phyloP scores from a whole-genome alignment of 495 filamentous ascomycete species.

The Lichenothelia convexa region DNA sequence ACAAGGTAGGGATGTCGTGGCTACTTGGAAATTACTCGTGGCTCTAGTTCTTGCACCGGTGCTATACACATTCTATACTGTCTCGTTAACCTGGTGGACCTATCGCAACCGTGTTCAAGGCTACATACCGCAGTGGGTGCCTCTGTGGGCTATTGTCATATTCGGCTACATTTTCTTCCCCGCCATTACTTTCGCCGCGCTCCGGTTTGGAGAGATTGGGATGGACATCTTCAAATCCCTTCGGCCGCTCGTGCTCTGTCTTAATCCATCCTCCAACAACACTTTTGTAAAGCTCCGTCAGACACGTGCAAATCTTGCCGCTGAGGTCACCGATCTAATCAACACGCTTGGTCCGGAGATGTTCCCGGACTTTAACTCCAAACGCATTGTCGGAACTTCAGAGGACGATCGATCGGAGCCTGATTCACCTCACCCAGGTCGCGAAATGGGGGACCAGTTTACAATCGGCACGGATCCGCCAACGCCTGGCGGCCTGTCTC shows the following conservation, averaged over 20 bases:
- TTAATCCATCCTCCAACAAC: slow-evolving; percentile 71
- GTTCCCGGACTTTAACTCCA: slow-evolving; percentile 85
- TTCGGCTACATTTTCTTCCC: slow-evolving; percentile 66
- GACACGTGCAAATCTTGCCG: slow-evolving; percentile 50
- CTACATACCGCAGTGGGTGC: slow-evolving; percentile 57
- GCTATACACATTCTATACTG: slow-evolving; percentile 66
- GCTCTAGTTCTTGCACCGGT: slow-evolving; percentile 73
- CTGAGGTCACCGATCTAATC: slow-evolving; percentile 78
- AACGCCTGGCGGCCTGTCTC: slow-evolving; percentile 1
- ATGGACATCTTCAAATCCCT: slow-evolving; percentile 98
- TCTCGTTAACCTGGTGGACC: slow-evolving; percentile 56
- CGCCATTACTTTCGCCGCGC: slow-evolving; percentile 75
- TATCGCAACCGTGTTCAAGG: slow-evolving; percentile 67
- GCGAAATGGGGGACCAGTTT: slow-evolving; percentile 5
- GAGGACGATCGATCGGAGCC: too few relatives aligned
- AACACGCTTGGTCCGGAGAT: slow-evolving; percentile 92
- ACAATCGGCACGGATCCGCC: slow-evolving; percentile 7
- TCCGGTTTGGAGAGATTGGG: slow-evolving; percentile 87
- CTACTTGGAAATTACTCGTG: slow-evolving; percentile 95
- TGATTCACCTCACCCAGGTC: slow-evolving; percentile 11
- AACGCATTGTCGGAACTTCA: slow-evolving; percentile 56
- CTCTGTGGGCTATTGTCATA: slow-evolving; percentile 57
- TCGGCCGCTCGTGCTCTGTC: slow-evolving; percentile 68
- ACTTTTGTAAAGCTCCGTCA: slow-evolving; percentile 62
- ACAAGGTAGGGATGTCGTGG: slow-evolving; percentile 85